These are phyloP conservation scores for Zopfia rhizophila DNA, from an alignment of 2,329 filamentous ascomycete genomes.

Conservation along the genomic window DNA sequence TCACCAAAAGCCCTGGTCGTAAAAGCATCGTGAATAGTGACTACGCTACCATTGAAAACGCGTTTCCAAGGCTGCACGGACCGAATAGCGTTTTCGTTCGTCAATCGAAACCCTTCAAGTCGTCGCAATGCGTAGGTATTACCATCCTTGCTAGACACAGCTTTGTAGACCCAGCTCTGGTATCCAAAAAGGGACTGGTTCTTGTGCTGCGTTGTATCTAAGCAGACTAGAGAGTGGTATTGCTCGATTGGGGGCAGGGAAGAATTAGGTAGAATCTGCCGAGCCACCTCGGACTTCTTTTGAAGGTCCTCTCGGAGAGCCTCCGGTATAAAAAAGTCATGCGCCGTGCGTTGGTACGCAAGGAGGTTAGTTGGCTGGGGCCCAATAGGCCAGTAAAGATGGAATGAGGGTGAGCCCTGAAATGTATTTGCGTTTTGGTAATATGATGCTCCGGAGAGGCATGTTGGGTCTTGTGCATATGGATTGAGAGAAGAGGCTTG, in stretches of 20 bases:
- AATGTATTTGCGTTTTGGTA: conserved; percentile 70
- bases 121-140: conserved; percentile 87
- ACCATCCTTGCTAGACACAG: conserved; percentile 86
- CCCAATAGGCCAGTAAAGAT: conserved; percentile 89
- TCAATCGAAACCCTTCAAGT: conserved; percentile 88
- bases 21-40: conserved; percentile 90
- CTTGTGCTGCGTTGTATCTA: conserved; percentile 84
- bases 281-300: conserved; percentile 84
- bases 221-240: conserved; percentile 90
- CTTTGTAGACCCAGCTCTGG: conserved; percentile 95
- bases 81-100: conserved; percentile 87
- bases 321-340: conserved; percentile 93
- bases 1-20: conserved; percentile 93
- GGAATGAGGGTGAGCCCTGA: conserved; percentile 71
- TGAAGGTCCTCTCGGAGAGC: conserved; percentile 88
- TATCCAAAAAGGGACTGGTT: conserved; percentile 84
- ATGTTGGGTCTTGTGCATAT: conserved; percentile 77
- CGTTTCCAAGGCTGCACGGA: conserved; percentile 90
- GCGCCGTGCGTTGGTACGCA: conserved; percentile 84
- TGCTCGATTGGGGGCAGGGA: conserved; percentile 82
- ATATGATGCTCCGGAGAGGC: conserved; percentile 71
- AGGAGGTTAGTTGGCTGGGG: conserved; percentile 83
- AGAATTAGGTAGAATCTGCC: conserved; percentile 84
- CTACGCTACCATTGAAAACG: conserved; percentile 81
- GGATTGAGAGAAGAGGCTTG: conserved; percentile 64